Evolutionary conservation across 2,329 filamentous ascomycete species (phyloP).

Genomic region (Bipolaris gigantea): DNA sequence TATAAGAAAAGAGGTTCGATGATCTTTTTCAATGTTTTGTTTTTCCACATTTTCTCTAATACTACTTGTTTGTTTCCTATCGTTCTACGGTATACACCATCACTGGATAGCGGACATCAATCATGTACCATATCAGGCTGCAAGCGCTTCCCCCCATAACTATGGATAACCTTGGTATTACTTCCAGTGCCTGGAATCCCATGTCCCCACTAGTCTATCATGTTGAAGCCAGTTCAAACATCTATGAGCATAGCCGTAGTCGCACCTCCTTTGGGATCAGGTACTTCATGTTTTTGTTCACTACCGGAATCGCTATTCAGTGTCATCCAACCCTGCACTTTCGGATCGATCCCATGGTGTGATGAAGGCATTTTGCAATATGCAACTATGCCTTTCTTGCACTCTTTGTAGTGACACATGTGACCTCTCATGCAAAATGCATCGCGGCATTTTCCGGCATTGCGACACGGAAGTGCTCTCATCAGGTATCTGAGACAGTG

Average conservation of each 20-base stretch:
- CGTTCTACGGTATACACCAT: too few relatives aligned
- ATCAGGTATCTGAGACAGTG: background rate
- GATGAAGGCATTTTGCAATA: background rate
- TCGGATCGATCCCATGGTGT: background rate
- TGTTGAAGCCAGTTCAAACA: too few relatives aligned
- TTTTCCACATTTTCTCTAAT: background rate
- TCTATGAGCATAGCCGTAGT: too few relatives aligned
- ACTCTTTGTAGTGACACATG: background rate
- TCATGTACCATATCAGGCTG: too few relatives aligned
- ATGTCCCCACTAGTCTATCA: too few relatives aligned
- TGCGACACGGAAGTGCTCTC: background rate
- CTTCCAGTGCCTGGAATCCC: too few relatives aligned
- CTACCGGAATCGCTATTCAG: too few relatives aligned
- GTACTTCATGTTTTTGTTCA: background rate
- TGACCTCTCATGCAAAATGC: background rate
- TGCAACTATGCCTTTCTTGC: background rate
- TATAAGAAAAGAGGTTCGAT: background rate
- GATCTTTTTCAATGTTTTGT: background rate
- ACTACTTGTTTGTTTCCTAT: background rate
- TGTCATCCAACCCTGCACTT: background rate
- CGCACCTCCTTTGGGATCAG: too few relatives aligned
- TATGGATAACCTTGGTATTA: too few relatives aligned
- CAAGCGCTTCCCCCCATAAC: too few relatives aligned
- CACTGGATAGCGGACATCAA: too few relatives aligned
- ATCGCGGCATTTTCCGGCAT: background rate